phyloP scores from a whole-genome alignment of 148 eudicot genomes.

The Dysphania ambrosioides region DNA sequence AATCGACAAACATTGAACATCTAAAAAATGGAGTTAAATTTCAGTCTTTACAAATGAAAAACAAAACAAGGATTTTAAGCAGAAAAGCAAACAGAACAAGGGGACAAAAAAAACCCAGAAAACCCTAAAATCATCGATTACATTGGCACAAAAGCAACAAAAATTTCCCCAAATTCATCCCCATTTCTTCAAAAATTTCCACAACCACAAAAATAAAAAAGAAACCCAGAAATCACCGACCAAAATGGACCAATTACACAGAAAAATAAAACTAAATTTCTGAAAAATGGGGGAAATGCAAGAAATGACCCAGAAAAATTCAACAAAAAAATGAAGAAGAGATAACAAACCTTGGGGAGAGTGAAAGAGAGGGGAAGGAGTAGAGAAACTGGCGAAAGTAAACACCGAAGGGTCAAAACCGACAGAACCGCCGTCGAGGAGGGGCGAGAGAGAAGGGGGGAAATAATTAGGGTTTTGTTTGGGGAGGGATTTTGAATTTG shows the following conservation, averaged over 20 bases:
- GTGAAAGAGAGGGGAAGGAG: not conserved
- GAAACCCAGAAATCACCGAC: not conserved
- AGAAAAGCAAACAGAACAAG: no score
- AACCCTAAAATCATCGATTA: not conserved
- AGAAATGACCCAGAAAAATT: not conserved
- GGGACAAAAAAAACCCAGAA: no score
- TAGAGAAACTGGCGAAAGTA: not conserved
- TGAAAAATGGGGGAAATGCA: not conserved
- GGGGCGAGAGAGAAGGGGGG: not conserved
- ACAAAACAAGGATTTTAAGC: no score
- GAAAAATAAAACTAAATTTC: not conserved
- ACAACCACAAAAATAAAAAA: conserved; percentile 8
- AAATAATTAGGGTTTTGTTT: conserved; percentile 25
- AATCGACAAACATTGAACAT: no score
- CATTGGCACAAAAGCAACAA: not conserved
- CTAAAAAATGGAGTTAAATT: no score
- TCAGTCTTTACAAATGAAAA: no score
- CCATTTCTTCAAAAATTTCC: not conserved
- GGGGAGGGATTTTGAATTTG: conserved; percentile 24
- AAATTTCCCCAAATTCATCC: not conserved
- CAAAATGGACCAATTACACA: not conserved
- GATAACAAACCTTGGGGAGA: conserved; percentile 22
- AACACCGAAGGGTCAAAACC: not conserved
- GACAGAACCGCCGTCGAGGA: conserved; percentile 14
- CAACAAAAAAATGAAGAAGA: not conserved